Evolutionary conservation across 2,329 filamentous ascomycete genomes (phyloP).

Genomic region (Neonectria faginata): DNA sequence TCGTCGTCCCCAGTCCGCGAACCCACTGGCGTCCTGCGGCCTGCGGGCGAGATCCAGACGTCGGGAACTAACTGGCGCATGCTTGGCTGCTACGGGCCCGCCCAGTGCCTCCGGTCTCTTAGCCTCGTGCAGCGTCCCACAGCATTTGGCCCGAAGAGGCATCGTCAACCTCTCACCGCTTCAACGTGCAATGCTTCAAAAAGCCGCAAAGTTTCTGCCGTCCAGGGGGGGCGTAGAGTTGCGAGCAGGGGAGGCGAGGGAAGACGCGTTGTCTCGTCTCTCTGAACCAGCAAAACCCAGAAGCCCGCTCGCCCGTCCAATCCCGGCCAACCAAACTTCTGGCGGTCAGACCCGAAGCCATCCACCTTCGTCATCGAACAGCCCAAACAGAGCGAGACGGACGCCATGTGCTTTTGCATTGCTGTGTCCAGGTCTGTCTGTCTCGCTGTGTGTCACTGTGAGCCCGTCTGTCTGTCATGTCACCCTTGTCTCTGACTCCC

Average conservation of each 20-base stretch:
- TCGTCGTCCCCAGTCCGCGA: conserved; percentile 14
- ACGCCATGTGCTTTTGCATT: neutral
- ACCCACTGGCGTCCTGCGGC: conserved; percentile 25
- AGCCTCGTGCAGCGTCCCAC: conserved; percentile 43
- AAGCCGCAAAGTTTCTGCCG: conserved; percentile 43
- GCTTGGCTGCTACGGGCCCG: conserved; percentile 22
- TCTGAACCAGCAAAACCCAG: conserved; percentile 19
- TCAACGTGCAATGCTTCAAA: conserved; percentile 38
- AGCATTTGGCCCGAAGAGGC: conserved; percentile 40
- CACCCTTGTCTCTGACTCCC: conserved; percentile 2
- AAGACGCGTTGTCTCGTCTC: conserved; percentile 23
- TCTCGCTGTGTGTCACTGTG: neutral
- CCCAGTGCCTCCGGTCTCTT: conserved; percentile 35
- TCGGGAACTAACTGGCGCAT: conserved; percentile 27
- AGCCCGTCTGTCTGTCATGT: neutral
- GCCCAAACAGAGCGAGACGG: conserved; percentile 6
- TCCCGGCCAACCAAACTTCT: conserved; percentile 27
- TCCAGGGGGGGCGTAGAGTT: conserved; percentile 31
- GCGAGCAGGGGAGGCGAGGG: conserved; percentile 18
- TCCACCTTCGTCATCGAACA: conserved; percentile 36
- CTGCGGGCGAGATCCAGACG: conserved; percentile 29
- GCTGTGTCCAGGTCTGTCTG: conserved; percentile 11
- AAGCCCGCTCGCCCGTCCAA: conserved; percentile 30
- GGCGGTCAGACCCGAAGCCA: conserved; percentile 46
- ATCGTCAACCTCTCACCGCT: conserved; percentile 46